These are phyloP conservation scores for Nematodospora valgi DNA, from an alignment of 805 yeast genomes.

Conservation along the genomic window DNA sequence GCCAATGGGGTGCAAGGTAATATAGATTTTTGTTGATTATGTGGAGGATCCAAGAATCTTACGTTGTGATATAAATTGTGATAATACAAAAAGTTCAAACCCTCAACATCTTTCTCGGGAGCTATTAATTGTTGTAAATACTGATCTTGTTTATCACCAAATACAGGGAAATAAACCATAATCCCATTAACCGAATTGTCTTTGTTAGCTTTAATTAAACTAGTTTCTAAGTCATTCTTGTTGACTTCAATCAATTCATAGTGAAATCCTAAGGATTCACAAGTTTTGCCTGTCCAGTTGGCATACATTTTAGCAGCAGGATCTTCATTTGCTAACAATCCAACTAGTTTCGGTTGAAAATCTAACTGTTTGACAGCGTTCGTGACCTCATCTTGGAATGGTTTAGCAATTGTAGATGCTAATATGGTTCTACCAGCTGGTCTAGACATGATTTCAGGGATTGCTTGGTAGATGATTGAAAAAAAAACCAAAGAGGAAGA, in stretches of 20 bases:
- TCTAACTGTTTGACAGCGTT: constrained; percentile 50
- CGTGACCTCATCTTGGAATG: constrained; percentile 69
- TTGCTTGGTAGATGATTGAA: neutral
- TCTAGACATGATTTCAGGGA: constrained; percentile 13
- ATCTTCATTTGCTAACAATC: constrained; percentile 86
- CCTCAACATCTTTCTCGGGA: constrained; percentile 94
- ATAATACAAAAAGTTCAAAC: constrained; percentile 84
- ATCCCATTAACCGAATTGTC: constrained; percentile 82
- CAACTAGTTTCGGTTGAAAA: constrained; percentile 75
- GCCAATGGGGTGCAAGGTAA: constrained; percentile 97
- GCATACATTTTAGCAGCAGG: constrained; percentile 97
- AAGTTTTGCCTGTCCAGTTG: constrained; percentile 90
- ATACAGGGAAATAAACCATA: constrained; percentile 96
- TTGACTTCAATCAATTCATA: constrained; percentile 73
- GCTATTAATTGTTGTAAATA: constrained; percentile 91
- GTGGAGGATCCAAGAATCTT: constrained; percentile 73
- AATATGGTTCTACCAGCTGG: constrained; percentile 77
- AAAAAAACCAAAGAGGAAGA: neutral
- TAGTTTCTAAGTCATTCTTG: constrained; percentile 83
- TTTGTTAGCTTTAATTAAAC: constrained; percentile 74
- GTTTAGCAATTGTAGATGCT: constrained; percentile 85
- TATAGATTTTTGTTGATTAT: constrained; percentile 69
- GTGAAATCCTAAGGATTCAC: constrained; percentile 78
- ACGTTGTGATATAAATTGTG: constrained; percentile 94
- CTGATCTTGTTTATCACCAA: constrained; percentile 92